These are phyloP conservation scores for Thelephora ganbajun DNA, from an alignment of 768 basidiomycete genomes.

Conservation along the genomic window DNA sequence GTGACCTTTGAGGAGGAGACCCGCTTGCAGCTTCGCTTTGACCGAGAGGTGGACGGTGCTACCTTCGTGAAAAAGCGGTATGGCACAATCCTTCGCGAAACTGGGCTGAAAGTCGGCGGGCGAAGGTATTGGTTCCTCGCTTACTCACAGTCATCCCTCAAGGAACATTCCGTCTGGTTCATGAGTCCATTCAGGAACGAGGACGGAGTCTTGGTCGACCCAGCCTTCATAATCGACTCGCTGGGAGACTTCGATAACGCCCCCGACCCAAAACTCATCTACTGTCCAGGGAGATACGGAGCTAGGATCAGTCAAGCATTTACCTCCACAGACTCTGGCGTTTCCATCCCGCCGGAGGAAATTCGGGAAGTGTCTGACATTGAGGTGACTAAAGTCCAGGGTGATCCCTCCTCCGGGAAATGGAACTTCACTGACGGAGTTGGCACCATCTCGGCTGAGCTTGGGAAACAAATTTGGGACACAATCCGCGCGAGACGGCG, in stretches of 20 bases:
- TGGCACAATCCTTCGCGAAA: conserved; percentile 23
- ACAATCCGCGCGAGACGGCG: conserved; percentile 25
- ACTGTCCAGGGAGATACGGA: conserved; percentile 55
- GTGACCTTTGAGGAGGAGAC: conserved; percentile 53
- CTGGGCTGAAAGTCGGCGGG: conserved; percentile 40
- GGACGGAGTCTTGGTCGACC: conserved; percentile 21
- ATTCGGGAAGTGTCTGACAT: conserved; percentile 34
- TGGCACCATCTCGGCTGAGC: conserved; percentile 42
- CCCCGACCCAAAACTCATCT: conserved; percentile 33
- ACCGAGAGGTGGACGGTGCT: conserved; percentile 39
- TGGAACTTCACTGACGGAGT: conserved; percentile 61
- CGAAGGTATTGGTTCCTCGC: conserved; percentile 49
- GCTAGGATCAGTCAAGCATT: conserved; percentile 65
- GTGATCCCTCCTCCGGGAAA: conserved; percentile 7
- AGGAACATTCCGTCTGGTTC: conserved; percentile 46
- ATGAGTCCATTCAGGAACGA: conserved; percentile 36
- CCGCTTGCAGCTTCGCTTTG: conserved; percentile 34
- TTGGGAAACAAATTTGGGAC: conserved; percentile 34
- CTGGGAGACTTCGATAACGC: conserved; percentile 38
- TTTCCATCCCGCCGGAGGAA: conserved; percentile 27
- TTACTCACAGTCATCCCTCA: conserved; percentile 65
- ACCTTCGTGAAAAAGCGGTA: conserved; percentile 35
- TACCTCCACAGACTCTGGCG: conserved; percentile 54
- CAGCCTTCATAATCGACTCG: conserved; percentile 35
- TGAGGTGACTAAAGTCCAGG: conserved; percentile 6